Evolutionary conservation across 208 protist genomes (phyloP).

Genomic region (Leishmania tarentolae): DNA sequence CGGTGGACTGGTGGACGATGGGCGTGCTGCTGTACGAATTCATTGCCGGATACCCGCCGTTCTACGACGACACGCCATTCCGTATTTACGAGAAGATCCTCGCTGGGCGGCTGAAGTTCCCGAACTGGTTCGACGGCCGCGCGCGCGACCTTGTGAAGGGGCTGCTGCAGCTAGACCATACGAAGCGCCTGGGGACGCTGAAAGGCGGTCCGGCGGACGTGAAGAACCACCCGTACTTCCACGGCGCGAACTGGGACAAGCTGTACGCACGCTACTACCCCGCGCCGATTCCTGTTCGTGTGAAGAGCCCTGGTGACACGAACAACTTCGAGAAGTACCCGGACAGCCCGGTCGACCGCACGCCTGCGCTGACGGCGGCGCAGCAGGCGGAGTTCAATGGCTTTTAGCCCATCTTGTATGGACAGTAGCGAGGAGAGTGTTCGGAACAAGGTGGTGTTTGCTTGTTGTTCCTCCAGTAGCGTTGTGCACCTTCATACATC

Average conservation of each 20-base stretch:
- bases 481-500: not conserved
- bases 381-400: constrained; percentile 89
- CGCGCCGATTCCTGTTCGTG: constrained; percentile 82
- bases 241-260: constrained; percentile 93
- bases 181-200: constrained; percentile 88
- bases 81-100: constrained; percentile 92
- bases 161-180: constrained; percentile 88
- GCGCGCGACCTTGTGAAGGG: constrained; percentile 84
- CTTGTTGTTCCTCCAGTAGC: not conserved
- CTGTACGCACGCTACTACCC: constrained; percentile 80
- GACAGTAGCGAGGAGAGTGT: not conserved
- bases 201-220: constrained; percentile 92
- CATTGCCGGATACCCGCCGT: constrained; percentile 92
- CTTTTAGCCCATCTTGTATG: constrained; percentile 51
- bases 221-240: constrained; percentile 96
- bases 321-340: constrained; percentile 91
- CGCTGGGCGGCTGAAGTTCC: constrained; percentile 78
- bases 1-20: constrained; percentile 97
- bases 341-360: constrained; percentile 75
- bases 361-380: constrained; percentile 52
- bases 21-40: constrained; percentile 97
- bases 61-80: constrained; percentile 92
- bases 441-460: not conserved
- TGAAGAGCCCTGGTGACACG: constrained; percentile 78
- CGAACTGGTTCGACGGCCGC: constrained; percentile 82